phyloP scores from a whole-genome alignment of 768 basidiomycete species.

The Suillus subluteus region DNA sequence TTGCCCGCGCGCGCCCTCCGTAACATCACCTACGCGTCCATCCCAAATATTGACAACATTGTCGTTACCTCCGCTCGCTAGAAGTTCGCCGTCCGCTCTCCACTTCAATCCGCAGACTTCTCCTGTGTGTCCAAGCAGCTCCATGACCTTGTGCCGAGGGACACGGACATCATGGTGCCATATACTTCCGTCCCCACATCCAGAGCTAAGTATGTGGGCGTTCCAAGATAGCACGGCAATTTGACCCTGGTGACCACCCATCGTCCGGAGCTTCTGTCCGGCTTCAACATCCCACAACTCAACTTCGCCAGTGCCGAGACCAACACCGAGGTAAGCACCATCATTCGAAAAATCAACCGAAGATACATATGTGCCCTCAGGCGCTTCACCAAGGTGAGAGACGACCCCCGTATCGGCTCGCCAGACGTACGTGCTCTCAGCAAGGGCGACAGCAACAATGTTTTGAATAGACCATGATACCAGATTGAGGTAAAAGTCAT shows the following conservation, averaged over 20 bases:
- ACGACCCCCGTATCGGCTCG: constrained; percentile 88
- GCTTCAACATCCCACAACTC: constrained; percentile 94
- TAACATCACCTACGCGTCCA: constrained; percentile 66
- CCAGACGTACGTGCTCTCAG: constrained; percentile 90
- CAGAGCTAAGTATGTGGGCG: constrained; percentile 82
- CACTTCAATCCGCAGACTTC: constrained; percentile 94
- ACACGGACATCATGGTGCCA: constrained; percentile 96
- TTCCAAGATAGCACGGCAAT: constrained; percentile 88
- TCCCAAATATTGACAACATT: constrained; percentile 99
- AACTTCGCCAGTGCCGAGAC: constrained; percentile 79
- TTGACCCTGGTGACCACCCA: constrained; percentile 85
- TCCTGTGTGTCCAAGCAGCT: constrained; percentile 86
- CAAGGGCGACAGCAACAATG: constrained; percentile 87
- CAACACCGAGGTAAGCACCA: constrained; percentile 81
- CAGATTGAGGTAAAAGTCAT: constrained; percentile 98
- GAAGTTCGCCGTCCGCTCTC: constrained; percentile 83
- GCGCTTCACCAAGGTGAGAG: constrained; percentile 73
- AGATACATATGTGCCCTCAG: constrained; percentile 76
- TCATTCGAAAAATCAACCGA: constrained; percentile 81
- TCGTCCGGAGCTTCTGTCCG: constrained; percentile 82
- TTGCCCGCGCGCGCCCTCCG: constrained; percentile 47
- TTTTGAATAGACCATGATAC: constrained; percentile 89
- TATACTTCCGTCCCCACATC: constrained; percentile 93
- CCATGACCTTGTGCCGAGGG: constrained; percentile 85
- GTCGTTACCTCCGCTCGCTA: constrained; percentile 96